These are phyloP conservation scores for Isabelozyma heimii DNA, from an alignment of 805 yeast genomes.

Conservation along the genomic window DNA sequence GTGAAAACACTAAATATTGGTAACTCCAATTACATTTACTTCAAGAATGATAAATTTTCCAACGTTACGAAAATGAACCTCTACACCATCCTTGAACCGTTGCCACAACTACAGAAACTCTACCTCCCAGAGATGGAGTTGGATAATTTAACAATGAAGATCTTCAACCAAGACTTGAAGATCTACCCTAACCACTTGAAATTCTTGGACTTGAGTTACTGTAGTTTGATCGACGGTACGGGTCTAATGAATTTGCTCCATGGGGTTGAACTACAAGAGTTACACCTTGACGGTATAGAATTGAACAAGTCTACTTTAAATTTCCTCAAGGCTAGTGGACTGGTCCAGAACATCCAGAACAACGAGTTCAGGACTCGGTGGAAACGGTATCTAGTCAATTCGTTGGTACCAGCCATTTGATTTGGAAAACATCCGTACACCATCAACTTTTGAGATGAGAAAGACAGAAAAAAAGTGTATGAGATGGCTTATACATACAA, in stretches of 20 bases:
- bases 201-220: conserved; percentile 36
- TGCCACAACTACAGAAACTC: conserved; percentile 18
- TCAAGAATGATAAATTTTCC: conserved; percentile 16
- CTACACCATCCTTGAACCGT: conserved; percentile 13
- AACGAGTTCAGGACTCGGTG: conserved; percentile 27
- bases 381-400: conserved; percentile 35
- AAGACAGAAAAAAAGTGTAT: background rate
- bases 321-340: conserved; percentile 12
- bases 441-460: conserved; percentile 5
- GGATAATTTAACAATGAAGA: conserved; percentile 31
- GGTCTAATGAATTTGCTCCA: conserved; percentile 28
- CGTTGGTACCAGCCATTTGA: conserved; percentile 12
- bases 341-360: conserved; percentile 15
- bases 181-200: conserved; percentile 3
- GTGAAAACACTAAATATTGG: conserved; percentile 32
- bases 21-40: conserved; percentile 29
- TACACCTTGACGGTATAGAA: conserved; percentile 33
- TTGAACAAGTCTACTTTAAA: conserved; percentile 26
- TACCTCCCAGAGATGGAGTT: conserved; percentile 33
- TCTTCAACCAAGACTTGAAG: conserved; percentile 23
- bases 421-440: conserved; percentile 4
- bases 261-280: conserved; percentile 12
- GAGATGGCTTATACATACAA: background rate
- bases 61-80: conserved; percentile 10
- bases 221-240: conserved; percentile 33